These are phyloP conservation scores for Saxophila tyrrhenica DNA, from an alignment of 495 filamentous ascomycete species.

Conservation along the genomic window DNA sequence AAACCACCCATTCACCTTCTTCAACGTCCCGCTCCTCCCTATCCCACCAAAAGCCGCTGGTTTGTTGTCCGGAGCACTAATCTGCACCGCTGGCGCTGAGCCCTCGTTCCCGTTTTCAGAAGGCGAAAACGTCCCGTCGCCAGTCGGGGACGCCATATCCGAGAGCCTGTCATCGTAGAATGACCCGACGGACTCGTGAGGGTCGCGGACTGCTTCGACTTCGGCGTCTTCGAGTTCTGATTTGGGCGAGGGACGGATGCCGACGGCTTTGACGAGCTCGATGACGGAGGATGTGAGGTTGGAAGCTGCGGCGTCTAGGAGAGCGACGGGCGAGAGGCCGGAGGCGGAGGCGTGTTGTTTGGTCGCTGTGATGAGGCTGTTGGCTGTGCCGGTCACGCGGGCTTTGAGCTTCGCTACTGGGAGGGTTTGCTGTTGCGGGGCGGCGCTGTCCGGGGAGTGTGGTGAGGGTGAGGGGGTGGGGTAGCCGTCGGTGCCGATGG, in stretches of 20 bases:
- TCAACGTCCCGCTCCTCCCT: conserved; percentile 9
- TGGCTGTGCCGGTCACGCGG: conserved; percentile 77
- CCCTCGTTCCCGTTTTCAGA: background rate
- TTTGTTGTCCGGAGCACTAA: background rate
- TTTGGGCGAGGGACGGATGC: conserved; percentile 62
- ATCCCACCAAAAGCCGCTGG: conserved; percentile 1
- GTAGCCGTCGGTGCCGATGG: conserved; percentile 30
- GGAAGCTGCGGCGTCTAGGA: conserved; percentile 90
- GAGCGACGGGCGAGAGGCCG: conserved; percentile 85
- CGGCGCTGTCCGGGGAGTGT: background rate
- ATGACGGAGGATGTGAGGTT: conserved; percentile 78
- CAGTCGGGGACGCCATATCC: background rate
- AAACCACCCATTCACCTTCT: conserved; percentile 17
- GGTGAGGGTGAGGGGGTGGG: conserved; percentile 19
- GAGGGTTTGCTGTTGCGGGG: conserved; percentile 39
- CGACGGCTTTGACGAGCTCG: conserved; percentile 70
- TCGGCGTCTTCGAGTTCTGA: conserved; percentile 10
- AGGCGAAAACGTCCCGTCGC: background rate
- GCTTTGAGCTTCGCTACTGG: conserved; percentile 56
- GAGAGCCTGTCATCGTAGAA: conserved; percentile 16
- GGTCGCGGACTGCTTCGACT: background rate
- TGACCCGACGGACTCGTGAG: conserved; percentile 5
- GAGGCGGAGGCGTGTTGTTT: conserved; percentile 74
- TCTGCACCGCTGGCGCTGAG: background rate
- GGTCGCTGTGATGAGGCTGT: conserved; percentile 86